phyloP scores from a whole-genome alignment of 257 asterid genomes.

The Nicotiana benthamiana region DNA sequence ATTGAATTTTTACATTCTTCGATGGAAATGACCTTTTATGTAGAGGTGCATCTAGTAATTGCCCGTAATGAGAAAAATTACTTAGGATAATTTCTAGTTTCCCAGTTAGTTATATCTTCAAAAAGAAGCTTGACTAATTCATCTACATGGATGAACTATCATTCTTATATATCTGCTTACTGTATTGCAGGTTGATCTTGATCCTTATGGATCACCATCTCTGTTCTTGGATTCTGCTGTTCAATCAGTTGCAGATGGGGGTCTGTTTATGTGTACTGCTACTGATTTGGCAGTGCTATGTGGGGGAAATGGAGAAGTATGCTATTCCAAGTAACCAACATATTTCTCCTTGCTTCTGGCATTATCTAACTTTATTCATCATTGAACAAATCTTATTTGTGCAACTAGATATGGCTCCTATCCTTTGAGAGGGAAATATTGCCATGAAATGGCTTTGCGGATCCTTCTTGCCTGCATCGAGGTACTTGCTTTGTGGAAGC shows the following conservation, averaged over 20 bases:
- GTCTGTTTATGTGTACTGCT: slow-evolving; percentile 88
- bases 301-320: slow-evolving; percentile 91
- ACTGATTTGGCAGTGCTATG: slow-evolving; percentile 98
- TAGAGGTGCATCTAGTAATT: background rate
- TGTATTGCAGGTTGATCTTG: slow-evolving; percentile 77
- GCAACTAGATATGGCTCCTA: slow-evolving; percentile 78
- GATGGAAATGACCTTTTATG: background rate
- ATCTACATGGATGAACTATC: background rate
- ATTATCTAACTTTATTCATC: background rate
- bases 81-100: background rate
- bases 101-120: background rate
- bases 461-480: slow-evolving; percentile 91
- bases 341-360: background rate
- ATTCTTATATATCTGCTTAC: background rate
- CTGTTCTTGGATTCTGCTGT: slow-evolving; percentile 89
- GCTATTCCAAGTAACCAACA: slow-evolving; percentile 89
- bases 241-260: slow-evolving; percentile 86
- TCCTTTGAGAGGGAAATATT: slow-evolving; percentile 85
- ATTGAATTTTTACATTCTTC: background rate
- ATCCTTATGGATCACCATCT: slow-evolving; percentile 93
- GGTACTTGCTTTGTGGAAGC: slow-evolving; percentile 29
- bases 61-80: background rate
- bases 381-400: slow-evolving; percentile 11
- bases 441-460: slow-evolving; percentile 96
- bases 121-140: background rate